Conservation (phyloP, 2,329 filamentous ascomycete genomes). For the Sporothrix brunneoviolacea region DNA sequence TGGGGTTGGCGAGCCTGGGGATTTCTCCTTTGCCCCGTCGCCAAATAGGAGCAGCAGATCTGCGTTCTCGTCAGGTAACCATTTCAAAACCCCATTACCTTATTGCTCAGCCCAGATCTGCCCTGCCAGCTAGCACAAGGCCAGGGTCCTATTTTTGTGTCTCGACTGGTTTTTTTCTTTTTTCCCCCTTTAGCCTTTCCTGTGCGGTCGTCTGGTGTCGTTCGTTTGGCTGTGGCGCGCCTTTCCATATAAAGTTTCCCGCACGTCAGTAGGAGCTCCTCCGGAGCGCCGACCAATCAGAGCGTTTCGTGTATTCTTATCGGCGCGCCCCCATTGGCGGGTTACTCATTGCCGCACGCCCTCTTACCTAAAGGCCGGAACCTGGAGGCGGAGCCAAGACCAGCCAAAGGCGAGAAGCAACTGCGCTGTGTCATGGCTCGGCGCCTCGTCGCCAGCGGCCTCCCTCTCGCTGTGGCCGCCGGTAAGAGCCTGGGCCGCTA, state of each 20-base stretch:
- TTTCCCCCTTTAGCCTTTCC: neutral
- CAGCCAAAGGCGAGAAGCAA: neutral
- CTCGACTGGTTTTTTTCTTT: neutral
- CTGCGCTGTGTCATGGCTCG: neutral
- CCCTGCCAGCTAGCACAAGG: too few species aligned
- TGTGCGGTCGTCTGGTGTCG: neutral
- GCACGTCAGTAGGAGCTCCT: too few species aligned
- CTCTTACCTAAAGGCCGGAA: conserved; percentile 16
- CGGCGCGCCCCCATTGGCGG: conserved; percentile 12
- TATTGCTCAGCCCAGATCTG: conserved; percentile 5
- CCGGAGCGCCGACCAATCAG: conserved; percentile 11
- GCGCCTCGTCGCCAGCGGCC: too few species aligned
- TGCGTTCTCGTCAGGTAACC: conserved; percentile 14
- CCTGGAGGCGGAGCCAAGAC: conserved; percentile 3
- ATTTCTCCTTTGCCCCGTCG: conserved; percentile 5
- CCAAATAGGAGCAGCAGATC: conserved; percentile 6
- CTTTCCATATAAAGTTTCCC: too few species aligned
- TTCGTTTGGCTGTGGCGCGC: neutral
- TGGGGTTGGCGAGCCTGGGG: neutral
- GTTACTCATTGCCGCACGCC: conserved; percentile 12
- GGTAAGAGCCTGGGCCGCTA: neutral
- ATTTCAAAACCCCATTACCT: conserved; percentile 17
- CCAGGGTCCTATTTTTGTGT: too few species aligned
- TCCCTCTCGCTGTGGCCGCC: neutral
- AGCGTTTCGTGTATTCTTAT: conserved; percentile 14